phyloP scores from a whole-genome alignment of 2,329 filamentous ascomycete genomes.

The Lecanicillium sp. region DNA sequence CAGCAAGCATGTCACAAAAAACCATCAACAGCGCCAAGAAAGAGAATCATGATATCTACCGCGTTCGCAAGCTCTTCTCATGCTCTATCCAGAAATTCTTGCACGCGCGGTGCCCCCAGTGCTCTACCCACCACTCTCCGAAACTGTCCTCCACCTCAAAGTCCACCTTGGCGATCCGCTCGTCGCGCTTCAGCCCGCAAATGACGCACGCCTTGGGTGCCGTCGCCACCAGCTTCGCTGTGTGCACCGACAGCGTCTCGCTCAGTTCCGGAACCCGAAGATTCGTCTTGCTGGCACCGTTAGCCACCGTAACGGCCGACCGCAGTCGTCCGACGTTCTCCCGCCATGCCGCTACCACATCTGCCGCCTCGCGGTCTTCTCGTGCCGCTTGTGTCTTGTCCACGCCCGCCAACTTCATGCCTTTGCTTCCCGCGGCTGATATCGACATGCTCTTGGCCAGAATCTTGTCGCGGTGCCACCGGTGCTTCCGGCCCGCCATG shows the following conservation, averaged over 20 bases:
- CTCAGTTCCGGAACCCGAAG: slow-evolving; percentile 63
- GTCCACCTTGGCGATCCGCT: slow-evolving; percentile 72
- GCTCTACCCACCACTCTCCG: slow-evolving; percentile 93
- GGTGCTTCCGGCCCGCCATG: slow-evolving; percentile 74
- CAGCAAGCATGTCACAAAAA: too few species aligned
- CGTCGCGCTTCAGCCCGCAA: slow-evolving; percentile 83
- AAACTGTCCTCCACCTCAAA: slow-evolving; percentile 80
- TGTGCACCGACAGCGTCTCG: slow-evolving; percentile 62
- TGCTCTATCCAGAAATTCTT: slow-evolving; percentile 80
- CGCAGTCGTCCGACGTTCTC: slow-evolving; percentile 69
- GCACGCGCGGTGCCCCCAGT: slow-evolving; percentile 77
- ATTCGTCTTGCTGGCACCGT: slow-evolving; percentile 47
- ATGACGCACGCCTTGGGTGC: slow-evolving; percentile 73
- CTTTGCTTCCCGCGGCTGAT: slow-evolving; percentile 65
- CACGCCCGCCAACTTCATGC: slow-evolving; percentile 87
- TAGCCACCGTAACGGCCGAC: slow-evolving; percentile 62
- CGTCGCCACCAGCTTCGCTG: slow-evolving; percentile 65
- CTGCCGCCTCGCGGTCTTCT: slow-evolving; percentile 78
- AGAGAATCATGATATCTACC: too few species aligned
- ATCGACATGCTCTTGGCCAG: slow-evolving; percentile 87
- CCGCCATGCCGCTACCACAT: slow-evolving; percentile 70
- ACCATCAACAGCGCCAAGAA: too few species aligned
- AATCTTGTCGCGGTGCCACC: slow-evolving; percentile 86
- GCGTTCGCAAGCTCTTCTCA: slow-evolving; percentile 61
- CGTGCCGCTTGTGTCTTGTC: slow-evolving; percentile 77